Evolutionary conservation across 768 basidiomycete genomes (phyloP).

Genomic region (Rhizopogon rudus): DNA sequence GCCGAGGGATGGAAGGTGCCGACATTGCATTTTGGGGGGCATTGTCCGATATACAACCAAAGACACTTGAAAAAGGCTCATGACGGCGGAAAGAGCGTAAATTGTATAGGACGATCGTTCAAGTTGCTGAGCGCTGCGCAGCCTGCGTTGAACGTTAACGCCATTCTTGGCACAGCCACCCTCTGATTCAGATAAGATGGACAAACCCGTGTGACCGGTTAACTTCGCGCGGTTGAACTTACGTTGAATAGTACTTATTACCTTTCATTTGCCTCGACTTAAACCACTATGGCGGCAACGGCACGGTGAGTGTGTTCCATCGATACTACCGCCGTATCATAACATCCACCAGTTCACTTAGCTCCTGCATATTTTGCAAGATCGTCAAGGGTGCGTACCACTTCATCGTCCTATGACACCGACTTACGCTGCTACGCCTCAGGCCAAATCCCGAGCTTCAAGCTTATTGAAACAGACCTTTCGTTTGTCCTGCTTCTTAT

Average conservation of each 20-base stretch:
- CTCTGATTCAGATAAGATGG: too few species aligned
- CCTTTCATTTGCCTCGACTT: neutral
- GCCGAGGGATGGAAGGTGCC: too few species aligned
- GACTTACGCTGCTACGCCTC: conserved; percentile 1
- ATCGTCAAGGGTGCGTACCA: conserved; percentile 72
- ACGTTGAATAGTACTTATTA: too few species aligned
- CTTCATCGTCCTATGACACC: neutral
- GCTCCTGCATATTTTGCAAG: conserved; percentile 88
- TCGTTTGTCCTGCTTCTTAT: conserved; percentile 41
- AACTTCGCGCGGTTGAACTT: too few species aligned
- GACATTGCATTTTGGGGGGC: too few species aligned
- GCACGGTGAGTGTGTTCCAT: neutral
- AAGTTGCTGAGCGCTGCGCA: too few species aligned
- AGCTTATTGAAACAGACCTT: conserved; percentile 71
- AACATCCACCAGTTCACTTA: conserved; percentile 39
- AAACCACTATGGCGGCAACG: neutral
- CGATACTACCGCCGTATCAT: neutral
- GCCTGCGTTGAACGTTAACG: too few species aligned
- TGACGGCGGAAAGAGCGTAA: too few species aligned
- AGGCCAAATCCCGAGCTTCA: conserved; percentile 90
- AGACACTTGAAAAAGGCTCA: too few species aligned
- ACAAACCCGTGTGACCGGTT: neutral
- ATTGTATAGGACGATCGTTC: too few species aligned
- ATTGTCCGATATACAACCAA: too few species aligned
- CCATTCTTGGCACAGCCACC: too few species aligned